Evolutionary conservation across 108 stramenopile species (phyloP).

Genomic region (Stephanodiscus triporus): DNA sequence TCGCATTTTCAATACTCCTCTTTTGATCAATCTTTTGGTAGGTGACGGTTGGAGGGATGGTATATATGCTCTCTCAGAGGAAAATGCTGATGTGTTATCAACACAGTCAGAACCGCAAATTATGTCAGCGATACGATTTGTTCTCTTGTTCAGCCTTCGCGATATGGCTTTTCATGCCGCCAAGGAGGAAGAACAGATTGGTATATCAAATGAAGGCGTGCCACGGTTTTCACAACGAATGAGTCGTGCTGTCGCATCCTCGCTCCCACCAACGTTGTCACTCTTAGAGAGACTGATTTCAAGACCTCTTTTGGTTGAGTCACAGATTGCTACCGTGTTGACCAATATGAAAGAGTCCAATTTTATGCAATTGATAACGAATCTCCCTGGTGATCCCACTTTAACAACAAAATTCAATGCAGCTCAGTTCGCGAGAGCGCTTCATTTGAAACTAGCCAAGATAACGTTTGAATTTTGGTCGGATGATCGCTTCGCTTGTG

Average conservation of each 20-base stretch:
- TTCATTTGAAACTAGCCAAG: conserved; percentile 61
- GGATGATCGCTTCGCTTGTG: conserved; percentile 53
- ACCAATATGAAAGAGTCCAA: conserved; percentile 60
- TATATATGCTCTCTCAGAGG: conserved; percentile 11
- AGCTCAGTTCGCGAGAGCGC: conserved; percentile 39
- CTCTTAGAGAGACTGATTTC: conserved; percentile 69
- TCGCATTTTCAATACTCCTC: conserved; percentile 64
- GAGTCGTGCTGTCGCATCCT: conserved; percentile 66
- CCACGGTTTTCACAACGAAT: conserved; percentile 30
- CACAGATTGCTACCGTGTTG: conserved; percentile 53
- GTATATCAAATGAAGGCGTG: background rate
- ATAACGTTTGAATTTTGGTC: conserved; percentile 55
- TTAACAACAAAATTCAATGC: conserved; percentile 25
- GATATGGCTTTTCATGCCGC: conserved; percentile 51
- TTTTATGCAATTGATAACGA: conserved; percentile 27
- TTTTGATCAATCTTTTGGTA: conserved; percentile 52
- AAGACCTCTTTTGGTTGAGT: conserved; percentile 49
- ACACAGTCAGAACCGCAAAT: conserved; percentile 26
- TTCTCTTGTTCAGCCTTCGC: conserved; percentile 60
- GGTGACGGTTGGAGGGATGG: conserved; percentile 44
- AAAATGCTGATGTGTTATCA: conserved; percentile 1
- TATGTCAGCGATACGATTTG: conserved; percentile 61
- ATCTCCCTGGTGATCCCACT: conserved; percentile 6
- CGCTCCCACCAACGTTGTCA: conserved; percentile 64
- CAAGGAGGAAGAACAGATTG: conserved; percentile 10